Base-by-base conservation (phyloP, 2,329 filamentous ascomycete species). In the Delphinella strobiligena region DNA sequence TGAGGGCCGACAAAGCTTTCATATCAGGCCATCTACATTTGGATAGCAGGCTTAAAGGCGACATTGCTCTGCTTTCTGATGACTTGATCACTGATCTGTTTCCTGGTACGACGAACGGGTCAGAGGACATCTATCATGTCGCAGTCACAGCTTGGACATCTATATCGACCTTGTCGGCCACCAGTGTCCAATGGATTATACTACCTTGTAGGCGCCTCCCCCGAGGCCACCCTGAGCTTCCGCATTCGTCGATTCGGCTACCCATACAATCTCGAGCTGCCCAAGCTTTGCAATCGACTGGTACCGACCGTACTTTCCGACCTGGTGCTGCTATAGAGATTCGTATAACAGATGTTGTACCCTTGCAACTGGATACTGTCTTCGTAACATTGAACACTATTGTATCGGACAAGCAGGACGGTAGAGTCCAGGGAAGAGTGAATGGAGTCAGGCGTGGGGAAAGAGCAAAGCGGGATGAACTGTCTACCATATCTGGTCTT, bases 301-400 rank as follows among this genome's bases (percentile, higher is more conserved):
- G 37, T 8, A 19, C 43, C 15, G 37, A 43, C 12, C 39, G 45
- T 19, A 19, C 27, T 48, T 86, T 17, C 82, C 83, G 10, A 84
- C 82, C 41, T 86, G 82, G 56, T 70, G 85, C 34, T 72, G 78
- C 82, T 7, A 82, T 95, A 47, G 88, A 95, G 59, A 81, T 96
- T 46, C 70, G 85, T 42, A 72, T 93, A 18, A 67, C 93, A 42
- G 82, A 93, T 55, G 83, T 91, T 5, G 72, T 80, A 7, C 83
- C 89, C 2, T 62, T 96, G 18, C 72, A 79, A 2, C 66, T 96
- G 18, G 85, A 95, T 45, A 85, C 83, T 0, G 74, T 96, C 12
- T 94, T 86, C 55, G 84, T 96, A 42, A 86, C 75, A 36, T 69
- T 95, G 5, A 87, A 95, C 54, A 81, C 78, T 36, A 80, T 91